Conservation (phyloP, 768 basidiomycete species). For the Tephrocybe sp. region DNA sequence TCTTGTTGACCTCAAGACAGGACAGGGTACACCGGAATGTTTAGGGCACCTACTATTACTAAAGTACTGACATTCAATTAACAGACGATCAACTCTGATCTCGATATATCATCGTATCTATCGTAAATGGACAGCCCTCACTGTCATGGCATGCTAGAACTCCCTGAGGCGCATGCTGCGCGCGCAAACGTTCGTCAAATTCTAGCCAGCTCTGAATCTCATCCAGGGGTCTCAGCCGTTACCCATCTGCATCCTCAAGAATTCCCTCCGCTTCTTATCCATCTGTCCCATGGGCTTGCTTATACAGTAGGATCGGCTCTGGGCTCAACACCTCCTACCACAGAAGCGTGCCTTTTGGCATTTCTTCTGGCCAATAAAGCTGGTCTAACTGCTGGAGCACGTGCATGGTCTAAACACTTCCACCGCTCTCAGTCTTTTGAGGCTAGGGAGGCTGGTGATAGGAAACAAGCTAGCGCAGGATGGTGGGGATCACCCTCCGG, state of each 20-base stretch:
- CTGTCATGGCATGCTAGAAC: slow-evolving; percentile 44
- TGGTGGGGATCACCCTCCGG: slow-evolving; percentile 64
- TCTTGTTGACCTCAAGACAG: too few relatives aligned
- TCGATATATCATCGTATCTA: too few relatives aligned
- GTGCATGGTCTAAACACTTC: slow-evolving; percentile 67
- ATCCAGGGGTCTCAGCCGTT: background rate
- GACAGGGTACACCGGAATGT: too few relatives aligned
- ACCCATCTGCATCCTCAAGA: background rate
- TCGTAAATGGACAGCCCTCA: slow-evolving; percentile 24
- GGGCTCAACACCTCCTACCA: slow-evolving; percentile 44
- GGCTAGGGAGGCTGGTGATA: slow-evolving; percentile 12
- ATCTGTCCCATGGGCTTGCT: slow-evolving; percentile 51
- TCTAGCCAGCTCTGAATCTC: background rate
- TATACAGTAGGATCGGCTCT: slow-evolving; percentile 60
- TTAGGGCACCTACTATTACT: too few relatives aligned
- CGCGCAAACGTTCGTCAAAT: slow-evolving; percentile 29
- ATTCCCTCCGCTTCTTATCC: slow-evolving; percentile 33
- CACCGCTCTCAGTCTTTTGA: slow-evolving; percentile 42
- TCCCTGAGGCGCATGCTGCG: slow-evolving; percentile 33
- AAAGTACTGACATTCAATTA: too few relatives aligned
- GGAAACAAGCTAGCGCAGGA: slow-evolving; percentile 29
- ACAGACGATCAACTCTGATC: too few relatives aligned
- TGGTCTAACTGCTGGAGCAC: slow-evolving; percentile 54
- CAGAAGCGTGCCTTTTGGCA: slow-evolving; percentile 47
- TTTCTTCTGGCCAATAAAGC: slow-evolving; percentile 48